These are phyloP conservation scores for Acidiella bohemica DNA, from an alignment of 495 filamentous ascomycete species.

Conservation along the genomic window DNA sequence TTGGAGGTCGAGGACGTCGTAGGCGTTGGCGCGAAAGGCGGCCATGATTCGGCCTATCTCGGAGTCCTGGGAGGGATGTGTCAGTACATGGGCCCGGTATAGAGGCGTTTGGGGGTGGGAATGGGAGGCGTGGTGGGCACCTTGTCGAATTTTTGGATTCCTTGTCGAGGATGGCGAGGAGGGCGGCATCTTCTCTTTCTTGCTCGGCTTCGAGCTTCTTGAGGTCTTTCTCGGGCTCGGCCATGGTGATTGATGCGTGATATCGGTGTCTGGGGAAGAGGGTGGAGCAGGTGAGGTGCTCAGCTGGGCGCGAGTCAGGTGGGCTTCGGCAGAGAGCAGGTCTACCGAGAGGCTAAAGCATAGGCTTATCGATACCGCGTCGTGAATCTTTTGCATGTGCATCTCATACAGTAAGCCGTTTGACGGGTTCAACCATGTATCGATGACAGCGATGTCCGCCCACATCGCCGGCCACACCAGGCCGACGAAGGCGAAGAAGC, in stretches of 20 bases:
- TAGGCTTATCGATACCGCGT: conserved; percentile 6
- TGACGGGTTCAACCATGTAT: no score
- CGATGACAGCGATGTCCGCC: conserved; percentile 17
- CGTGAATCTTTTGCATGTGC: conserved; percentile 4
- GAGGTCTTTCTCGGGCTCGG: conserved; percentile 15
- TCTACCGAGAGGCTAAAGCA: no score
- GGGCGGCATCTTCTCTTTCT: conserved; percentile 57
- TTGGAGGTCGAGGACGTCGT: conserved; percentile 89
- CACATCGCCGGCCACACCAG: conserved; percentile 22
- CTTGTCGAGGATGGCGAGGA: conserved; percentile 69
- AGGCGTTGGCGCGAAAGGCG: conserved; percentile 82
- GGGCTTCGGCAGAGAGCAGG: no score
- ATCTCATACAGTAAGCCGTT: no score
- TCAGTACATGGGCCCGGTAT: background rate
- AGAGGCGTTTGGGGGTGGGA: no score
- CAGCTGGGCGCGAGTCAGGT: background rate
- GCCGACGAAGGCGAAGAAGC: conserved; percentile 30
- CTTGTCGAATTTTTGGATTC: conserved; percentile 83
- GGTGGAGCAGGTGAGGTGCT: background rate
- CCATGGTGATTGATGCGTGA: conserved; percentile 11
- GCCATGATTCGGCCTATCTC: conserved; percentile 91
- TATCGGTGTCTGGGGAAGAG: no score
- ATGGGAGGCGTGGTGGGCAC: conserved; percentile 9
- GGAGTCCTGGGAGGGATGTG: conserved; percentile 52
- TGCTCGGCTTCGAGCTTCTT: conserved; percentile 22